Evolutionary conservation across 2,329 filamentous ascomycete species (phyloP).

Genomic region (Claviceps capensis): DNA sequence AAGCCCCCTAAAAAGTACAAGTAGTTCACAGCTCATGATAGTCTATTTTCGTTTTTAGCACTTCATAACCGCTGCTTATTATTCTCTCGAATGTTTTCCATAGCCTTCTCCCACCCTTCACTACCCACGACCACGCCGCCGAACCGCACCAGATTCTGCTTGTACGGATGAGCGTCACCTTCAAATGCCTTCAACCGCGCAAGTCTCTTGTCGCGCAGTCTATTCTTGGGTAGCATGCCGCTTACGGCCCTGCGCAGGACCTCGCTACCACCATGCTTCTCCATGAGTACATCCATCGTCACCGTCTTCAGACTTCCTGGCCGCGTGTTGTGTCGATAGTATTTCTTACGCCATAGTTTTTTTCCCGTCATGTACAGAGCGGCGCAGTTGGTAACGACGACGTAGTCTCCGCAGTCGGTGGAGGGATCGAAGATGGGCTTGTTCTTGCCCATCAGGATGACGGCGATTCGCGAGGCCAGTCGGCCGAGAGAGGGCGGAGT

Average conservation of each 20-base stretch:
- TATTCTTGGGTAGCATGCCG: conserved; percentile 97
- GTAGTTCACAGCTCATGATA: not conserved
- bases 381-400: conserved; percentile 82
- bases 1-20: not conserved
- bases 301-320: conserved; percentile 78
- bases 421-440: conserved; percentile 97
- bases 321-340: conserved; percentile 87
- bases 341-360: conserved; percentile 87
- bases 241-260: conserved; percentile 82
- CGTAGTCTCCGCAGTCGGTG: conserved; percentile 97
- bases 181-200: conserved; percentile 91
- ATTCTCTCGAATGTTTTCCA: conserved; percentile 34
- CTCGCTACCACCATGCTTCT: conserved; percentile 86
- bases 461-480: conserved; percentile 74
- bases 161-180: conserved; percentile 82
- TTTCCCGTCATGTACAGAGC: conserved; percentile 79
- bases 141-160: conserved; percentile 70
- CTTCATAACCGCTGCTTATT: conserved; percentile 37
- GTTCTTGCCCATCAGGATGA: conserved; percentile 93
- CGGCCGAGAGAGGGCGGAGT: conserved; percentile 75
- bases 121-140: conserved; percentile 42
- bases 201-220: conserved; percentile 75
- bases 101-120: conserved; percentile 38
- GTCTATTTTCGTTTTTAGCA: not conserved
- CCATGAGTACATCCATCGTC: conserved; percentile 90